Percentiles rank a stretch among this genome's conserved stretches.
phyloP scores from a whole-genome alignment of 2,329 filamentous ascomycete species.

The Diaporthe sp. region DNA sequence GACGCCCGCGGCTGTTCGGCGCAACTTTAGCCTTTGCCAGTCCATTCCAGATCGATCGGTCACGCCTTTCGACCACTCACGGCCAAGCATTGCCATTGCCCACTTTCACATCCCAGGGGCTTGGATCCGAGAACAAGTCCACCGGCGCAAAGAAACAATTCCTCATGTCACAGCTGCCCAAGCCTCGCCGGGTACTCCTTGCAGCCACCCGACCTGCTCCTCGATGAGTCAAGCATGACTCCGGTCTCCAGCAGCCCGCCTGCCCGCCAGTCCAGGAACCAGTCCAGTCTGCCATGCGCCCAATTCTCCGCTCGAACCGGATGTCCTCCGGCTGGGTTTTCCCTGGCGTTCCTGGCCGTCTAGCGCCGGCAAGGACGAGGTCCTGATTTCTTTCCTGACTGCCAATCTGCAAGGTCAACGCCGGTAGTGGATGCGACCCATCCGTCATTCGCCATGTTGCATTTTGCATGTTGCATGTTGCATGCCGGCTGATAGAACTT shows the following conservation, averaged over 20 bases:
- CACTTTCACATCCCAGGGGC: constrained; percentile 31
- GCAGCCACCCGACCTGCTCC: constrained; percentile 6
- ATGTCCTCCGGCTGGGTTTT: constrained; percentile 15
- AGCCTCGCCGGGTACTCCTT: constrained; percentile 26
- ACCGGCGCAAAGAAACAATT: constrained; percentile 19
- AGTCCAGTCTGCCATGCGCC: constrained; percentile 18
- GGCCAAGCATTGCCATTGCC: constrained; percentile 19
- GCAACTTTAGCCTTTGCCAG: constrained; percentile 23
- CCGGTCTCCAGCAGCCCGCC: constrained; percentile 1
- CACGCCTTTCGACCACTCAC: constrained; percentile 17
- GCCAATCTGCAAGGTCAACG: constrained; percentile 28
- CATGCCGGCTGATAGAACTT: constrained; percentile 35
- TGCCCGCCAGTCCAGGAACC: constrained; percentile 10
- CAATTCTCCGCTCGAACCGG: constrained; percentile 33
- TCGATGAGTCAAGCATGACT: constrained; percentile 31
- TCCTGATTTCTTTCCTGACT: neutral
- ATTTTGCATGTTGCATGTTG: constrained; percentile 29
- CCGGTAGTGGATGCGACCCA: constrained; percentile 30
- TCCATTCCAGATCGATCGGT: constrained; percentile 21
- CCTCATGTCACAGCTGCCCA: constrained; percentile 13
- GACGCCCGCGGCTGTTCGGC: constrained; percentile 14
- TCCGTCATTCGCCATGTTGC: constrained; percentile 30
- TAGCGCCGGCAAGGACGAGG: constrained; percentile 23
- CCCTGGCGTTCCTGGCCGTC: constrained; percentile 9
- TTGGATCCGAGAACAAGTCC: constrained; percentile 33